Evolutionary conservation across 768 basidiomycete species (phyloP).

Genomic region (Tulasnella sp.): DNA sequence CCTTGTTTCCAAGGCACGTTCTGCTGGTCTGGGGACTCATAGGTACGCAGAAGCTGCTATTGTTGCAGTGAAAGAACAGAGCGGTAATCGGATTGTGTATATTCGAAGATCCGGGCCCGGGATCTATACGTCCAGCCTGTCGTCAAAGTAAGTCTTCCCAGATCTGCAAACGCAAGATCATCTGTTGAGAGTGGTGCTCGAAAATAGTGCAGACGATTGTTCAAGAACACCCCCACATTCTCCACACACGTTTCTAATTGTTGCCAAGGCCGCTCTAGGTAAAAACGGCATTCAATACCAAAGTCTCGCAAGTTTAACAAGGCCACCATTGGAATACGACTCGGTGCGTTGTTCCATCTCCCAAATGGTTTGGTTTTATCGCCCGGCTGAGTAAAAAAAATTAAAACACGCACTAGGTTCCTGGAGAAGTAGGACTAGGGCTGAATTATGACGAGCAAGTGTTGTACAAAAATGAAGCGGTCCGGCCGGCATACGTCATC

Average conservation of each 20-base stretch:
- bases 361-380: background rate
- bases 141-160: background rate
- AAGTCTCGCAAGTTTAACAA: background rate
- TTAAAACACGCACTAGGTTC: background rate
- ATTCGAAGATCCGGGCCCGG: background rate
- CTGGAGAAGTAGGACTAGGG: background rate
- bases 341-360: background rate
- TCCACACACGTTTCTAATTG: background rate
- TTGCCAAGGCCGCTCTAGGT: background rate
- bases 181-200: background rate
- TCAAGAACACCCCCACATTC: background rate
- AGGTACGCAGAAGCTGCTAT: background rate
- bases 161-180: background rate
- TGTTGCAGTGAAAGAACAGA: background rate
- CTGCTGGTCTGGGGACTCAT: background rate
- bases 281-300: background rate
- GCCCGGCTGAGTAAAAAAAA: background rate
- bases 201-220: background rate
- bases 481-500: background rate
- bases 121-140: background rate
- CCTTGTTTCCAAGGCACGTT: background rate
- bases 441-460: constrained; percentile 4
- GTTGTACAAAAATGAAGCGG: background rate
- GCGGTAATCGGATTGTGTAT: background rate
- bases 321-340: background rate